Evolutionary conservation across 106 monocot genomes (phyloP).

Genomic region (Allium cepa): DNA sequence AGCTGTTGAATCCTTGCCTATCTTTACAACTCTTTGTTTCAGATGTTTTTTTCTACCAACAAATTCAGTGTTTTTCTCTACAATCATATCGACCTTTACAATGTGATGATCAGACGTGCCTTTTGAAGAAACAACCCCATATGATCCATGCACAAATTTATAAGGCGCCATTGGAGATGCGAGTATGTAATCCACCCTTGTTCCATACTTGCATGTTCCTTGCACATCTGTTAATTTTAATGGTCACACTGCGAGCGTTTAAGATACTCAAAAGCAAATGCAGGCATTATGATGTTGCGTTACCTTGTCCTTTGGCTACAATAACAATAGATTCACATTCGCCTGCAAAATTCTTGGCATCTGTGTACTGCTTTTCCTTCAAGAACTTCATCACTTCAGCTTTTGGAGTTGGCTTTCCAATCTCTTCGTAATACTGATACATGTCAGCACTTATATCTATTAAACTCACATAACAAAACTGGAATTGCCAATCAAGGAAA

Average conservation of each 20-base stretch:
- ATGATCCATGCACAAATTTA: slow-evolving; percentile 71
- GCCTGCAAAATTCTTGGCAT: slow-evolving; percentile 80
- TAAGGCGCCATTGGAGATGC: slow-evolving; percentile 63
- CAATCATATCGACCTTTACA: slow-evolving; percentile 56
- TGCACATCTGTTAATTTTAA: slow-evolving; percentile 52
- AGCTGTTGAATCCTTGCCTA: slow-evolving; percentile 25
- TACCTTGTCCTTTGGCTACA: slow-evolving; percentile 92
- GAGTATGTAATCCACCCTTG: slow-evolving; percentile 73
- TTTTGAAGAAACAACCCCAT: slow-evolving; percentile 65
- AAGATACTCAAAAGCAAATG: too few species aligned
- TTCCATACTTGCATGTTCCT: slow-evolving; percentile 86
- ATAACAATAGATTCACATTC: slow-evolving; percentile 82
- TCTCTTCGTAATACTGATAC: slow-evolving; percentile 53
- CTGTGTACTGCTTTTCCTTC: slow-evolving; percentile 50
- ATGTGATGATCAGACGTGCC: slow-evolving; percentile 83
- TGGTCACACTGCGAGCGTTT: too few species aligned
- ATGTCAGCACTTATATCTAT: neutral
- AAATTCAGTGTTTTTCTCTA: slow-evolving; percentile 10
- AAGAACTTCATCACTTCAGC: slow-evolving; percentile 83
- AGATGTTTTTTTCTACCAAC: neutral
- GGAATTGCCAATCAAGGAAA: neutral
- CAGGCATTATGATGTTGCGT: neutral
- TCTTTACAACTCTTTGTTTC: slow-evolving; percentile 41
- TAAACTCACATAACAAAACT: neutral
- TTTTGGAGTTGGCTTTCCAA: slow-evolving; percentile 79